These are phyloP conservation scores for Gorgonomyces haynaldii DNA, from an alignment of 192 early-diverging fungal species.

Conservation along the genomic window DNA sequence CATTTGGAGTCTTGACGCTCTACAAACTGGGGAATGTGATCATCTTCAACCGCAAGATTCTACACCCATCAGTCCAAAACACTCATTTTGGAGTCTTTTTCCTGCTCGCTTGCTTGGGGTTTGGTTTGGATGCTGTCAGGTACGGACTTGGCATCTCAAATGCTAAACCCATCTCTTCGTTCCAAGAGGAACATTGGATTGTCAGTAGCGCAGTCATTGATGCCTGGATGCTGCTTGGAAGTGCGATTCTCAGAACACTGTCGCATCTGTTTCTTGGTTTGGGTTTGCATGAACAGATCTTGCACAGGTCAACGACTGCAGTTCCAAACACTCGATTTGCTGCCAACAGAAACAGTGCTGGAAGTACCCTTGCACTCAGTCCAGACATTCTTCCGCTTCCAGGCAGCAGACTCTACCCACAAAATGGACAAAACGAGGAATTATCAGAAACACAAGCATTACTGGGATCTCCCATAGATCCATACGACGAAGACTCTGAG, in stretches of 20 bases:
- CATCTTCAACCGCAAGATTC: conserved; percentile 26
- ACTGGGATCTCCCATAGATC: background rate
- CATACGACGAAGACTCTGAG: background rate
- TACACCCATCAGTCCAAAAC: conserved; percentile 19
- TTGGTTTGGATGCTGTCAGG: conserved; percentile 22
- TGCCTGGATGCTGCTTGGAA: conserved; percentile 23
- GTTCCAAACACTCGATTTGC: background rate
- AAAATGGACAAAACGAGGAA: no score
- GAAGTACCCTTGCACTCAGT: background rate
- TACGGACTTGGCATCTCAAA: conserved; percentile 19
- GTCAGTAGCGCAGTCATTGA: conserved; percentile 25
- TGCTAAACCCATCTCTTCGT: background rate
- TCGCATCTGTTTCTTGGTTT: conserved; percentile 14
- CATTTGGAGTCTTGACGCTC: conserved; percentile 8
- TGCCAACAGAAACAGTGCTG: background rate
- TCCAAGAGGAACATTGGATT: conserved; percentile 4
- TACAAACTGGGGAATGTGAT: conserved; percentile 11
- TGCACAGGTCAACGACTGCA: conserved; percentile 17
- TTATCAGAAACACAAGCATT: no score
- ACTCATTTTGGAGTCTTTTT: conserved; percentile 19
- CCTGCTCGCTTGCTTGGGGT: conserved; percentile 12
- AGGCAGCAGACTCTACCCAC: background rate
- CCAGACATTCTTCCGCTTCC: background rate
- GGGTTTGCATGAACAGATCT: conserved; percentile 22
- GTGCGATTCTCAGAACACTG: conserved; percentile 10